Evolutionary conservation across 352 stramenopile species (phyloP).

Genomic region (Phytopythium montanum): DNA sequence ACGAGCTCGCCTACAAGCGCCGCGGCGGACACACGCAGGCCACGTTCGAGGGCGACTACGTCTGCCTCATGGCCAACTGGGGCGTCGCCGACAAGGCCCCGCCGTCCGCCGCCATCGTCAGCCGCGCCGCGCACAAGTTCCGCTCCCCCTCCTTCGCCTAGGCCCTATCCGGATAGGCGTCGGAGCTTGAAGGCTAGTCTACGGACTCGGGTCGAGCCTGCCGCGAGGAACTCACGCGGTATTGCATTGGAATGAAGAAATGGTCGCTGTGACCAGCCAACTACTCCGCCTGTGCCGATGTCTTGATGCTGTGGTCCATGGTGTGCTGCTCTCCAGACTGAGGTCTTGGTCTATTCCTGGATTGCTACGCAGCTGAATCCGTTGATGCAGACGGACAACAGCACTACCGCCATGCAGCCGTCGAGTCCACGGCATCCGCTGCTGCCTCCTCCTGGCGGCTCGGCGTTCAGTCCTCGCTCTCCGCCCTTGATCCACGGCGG

Average conservation of each 20-base stretch:
- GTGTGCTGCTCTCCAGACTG: background rate
- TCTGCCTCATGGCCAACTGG: conserved; percentile 84
- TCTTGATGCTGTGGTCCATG: background rate
- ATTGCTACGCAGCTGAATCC: background rate
- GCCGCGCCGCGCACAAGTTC: conserved; percentile 56
- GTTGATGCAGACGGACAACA: background rate
- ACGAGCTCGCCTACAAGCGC: conserved; percentile 79
- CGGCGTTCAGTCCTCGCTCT: conserved; percentile 1
- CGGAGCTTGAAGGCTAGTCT: no score
- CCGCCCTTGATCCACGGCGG: background rate
- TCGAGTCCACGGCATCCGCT: background rate
- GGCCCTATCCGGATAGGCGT: no score
- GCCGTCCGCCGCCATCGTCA: conserved; percentile 13
- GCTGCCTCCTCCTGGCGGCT: background rate
- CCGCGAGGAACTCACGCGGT: background rate
- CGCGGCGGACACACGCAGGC: conserved; percentile 80
- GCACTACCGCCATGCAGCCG: background rate
- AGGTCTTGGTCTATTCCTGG: background rate
- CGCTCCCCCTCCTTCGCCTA: conserved; percentile 79
- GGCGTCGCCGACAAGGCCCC: conserved; percentile 34
- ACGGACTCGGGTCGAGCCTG: background rate
- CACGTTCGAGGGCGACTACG: conserved; percentile 83
- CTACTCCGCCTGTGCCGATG: background rate
- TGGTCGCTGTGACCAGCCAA: background rate
- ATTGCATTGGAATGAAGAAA: conserved; percentile 3